Base-by-base conservation (phyloP, 116 monocot genomes). In the Papilionanthe hybrid region DNA sequence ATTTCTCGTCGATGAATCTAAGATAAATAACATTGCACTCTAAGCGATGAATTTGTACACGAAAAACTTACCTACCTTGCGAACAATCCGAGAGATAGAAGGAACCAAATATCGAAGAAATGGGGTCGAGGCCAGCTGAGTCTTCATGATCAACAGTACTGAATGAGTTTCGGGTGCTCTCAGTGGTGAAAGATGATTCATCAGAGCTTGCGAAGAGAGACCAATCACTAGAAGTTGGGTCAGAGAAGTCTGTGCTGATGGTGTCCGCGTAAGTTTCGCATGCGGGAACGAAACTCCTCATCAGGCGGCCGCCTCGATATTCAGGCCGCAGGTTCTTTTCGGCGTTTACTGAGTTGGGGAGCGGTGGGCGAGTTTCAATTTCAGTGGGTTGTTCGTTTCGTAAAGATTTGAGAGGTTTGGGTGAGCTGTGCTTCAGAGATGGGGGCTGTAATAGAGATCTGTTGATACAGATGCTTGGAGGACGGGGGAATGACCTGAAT, bases 171-270 rank as follows among this genome's bases (percentile, higher is more conserved):
- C 96, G 89, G 6, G 87, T 89, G 76, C 90, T 92, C 79, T 93
- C 94, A 0, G 96, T 94, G 22, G 96, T 96, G 66, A 96, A 96
- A 22, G 96, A 96, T 53, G 96, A 88, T 30, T 96, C 96, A 41
- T 96, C 96, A 12, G 96, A 96, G 83, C 94, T 96, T 27, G 96
- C 93, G 72, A 96, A 96, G 47, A 93, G 86, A 69, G 94, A 92
- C 92, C 92, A 94, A 72, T 96, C 93, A 42, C 96, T 96, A 10
- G 92, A 93, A 22, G 92, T 42, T 27, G 88, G 89, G 74, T 92
- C 92, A 1, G 89, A 92, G 84, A 87, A 92, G 66, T 92, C 92
- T 22, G 56, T 55, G 76, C 77, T 79, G 19, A 79, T 5, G 41
- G 85, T 69, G 20, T 85, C 87, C 27, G 60, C 29, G 56, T 53